Percentiles rank a stretch among this genome's conserved stretches.
Conservation (phyloP, 805 yeast species). For the Teunomyces lycoperdinae region DNA sequence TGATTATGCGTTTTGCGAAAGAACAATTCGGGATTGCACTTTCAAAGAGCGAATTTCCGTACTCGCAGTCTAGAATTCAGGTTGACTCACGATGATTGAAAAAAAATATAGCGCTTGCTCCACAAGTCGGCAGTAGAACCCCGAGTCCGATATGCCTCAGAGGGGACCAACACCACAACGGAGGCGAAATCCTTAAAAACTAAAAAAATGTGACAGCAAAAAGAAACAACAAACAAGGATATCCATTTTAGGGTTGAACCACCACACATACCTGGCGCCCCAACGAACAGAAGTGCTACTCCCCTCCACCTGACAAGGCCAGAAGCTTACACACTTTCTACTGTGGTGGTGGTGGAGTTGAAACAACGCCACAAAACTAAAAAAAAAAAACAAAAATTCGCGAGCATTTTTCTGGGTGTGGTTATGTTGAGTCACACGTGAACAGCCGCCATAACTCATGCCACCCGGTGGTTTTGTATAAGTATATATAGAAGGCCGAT, state of each 20-base stretch:
- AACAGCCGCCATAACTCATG: slow-evolving; percentile 3
- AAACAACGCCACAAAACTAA: slow-evolving; percentile 2
- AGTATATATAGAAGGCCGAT: slow-evolving; percentile 1
- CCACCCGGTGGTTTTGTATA: slow-evolving; percentile 2
- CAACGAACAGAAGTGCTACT: too few relatives aligned
- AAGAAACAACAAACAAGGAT: neutral
- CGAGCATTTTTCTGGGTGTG: neutral
- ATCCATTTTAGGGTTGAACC: neutral
- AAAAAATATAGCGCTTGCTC: neutral
- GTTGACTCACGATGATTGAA: neutral
- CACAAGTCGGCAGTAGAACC: neutral
- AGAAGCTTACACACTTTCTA: neutral
- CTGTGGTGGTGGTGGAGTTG: slow-evolving; percentile 2
- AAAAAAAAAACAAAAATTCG: neutral
- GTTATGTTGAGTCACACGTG: slow-evolving; percentile 4
- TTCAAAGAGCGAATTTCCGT: neutral
- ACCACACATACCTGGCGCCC: neutral
- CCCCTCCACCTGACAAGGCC: too few relatives aligned
- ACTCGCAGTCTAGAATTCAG: neutral
- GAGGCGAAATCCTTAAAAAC: neutral
- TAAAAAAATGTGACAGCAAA: neutral
- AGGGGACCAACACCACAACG: neutral
- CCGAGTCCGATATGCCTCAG: neutral
- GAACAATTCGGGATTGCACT: neutral
- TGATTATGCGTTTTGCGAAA: neutral